Evolutionary conservation across 2,329 filamentous ascomycete genomes (phyloP).

Genomic region (Fusarium heterosporum): DNA sequence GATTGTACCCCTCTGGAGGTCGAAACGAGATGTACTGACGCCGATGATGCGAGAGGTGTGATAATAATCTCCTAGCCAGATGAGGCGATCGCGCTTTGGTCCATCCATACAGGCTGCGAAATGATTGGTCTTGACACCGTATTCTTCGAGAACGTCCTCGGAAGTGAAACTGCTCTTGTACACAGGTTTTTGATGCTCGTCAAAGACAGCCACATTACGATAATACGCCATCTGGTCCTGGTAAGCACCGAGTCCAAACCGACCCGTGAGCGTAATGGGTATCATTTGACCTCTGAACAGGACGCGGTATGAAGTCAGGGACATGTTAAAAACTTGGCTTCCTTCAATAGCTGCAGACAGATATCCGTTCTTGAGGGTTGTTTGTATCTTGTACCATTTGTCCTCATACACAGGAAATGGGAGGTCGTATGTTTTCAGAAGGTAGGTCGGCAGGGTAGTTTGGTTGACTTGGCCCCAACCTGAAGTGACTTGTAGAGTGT

Average conservation of each 20-base stretch:
- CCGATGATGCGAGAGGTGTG: slow-evolving; percentile 20
- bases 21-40: slow-evolving; percentile 11
- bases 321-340: background rate
- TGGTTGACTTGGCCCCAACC: slow-evolving; percentile 14
- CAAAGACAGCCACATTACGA: background rate
- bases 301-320: background rate
- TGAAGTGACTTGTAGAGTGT: slow-evolving; percentile 3
- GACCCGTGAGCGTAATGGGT: background rate
- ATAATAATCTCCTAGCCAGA: slow-evolving; percentile 20
- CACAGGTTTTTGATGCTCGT: background rate
- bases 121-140: slow-evolving; percentile 2
- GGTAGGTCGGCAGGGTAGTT: slow-evolving; percentile 10
- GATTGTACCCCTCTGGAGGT: slow-evolving; percentile 14
- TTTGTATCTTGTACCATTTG: slow-evolving; percentile 7
- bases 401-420: slow-evolving; percentile 10
- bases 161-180: slow-evolving; percentile 2
- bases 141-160: background rate
- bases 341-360: background rate
- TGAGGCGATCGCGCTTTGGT: slow-evolving; percentile 14
- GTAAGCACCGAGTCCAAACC: slow-evolving; percentile 11
- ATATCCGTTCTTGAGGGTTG: background rate
- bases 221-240: slow-evolving; percentile 18
- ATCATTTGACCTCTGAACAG: slow-evolving; percentile 4
- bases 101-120: slow-evolving; percentile 15
- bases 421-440: slow-evolving; percentile 6